Evolutionary conservation across 176 grass and related monocot genomes (phyloP).

Genomic region (Oryza meridionalis): DNA sequence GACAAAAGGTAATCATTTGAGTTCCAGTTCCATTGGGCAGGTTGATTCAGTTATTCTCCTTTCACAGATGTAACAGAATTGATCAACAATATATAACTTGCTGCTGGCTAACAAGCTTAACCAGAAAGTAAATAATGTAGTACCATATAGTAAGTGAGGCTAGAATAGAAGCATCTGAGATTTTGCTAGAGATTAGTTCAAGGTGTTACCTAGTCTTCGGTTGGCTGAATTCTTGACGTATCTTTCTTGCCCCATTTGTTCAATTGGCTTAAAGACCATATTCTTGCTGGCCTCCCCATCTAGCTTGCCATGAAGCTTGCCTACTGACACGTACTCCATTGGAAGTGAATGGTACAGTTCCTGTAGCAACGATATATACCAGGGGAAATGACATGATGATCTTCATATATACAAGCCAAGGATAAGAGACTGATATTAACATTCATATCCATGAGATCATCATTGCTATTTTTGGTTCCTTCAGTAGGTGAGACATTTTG

Average conservation of each 20-base stretch:
- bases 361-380: conserved; percentile 50
- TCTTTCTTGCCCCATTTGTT: conserved; percentile 95
- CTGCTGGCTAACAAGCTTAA: neutral
- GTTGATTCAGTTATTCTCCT: conserved; percentile 6
- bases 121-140: neutral
- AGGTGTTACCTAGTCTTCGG: conserved; percentile 80
- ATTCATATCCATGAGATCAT: conserved; percentile 88
- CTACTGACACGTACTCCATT: conserved; percentile 86
- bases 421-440: conserved; percentile 40
- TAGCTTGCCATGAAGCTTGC: conserved; percentile 85
- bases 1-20: conserved; percentile 14
- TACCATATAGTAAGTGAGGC: conserved; percentile 12
- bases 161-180: conserved; percentile 24
- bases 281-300: conserved; percentile 78
- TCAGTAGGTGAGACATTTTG: conserved; percentile 48
- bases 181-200: conserved; percentile 9
- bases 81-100: neutral
- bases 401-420: conserved; percentile 23
- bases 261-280: conserved; percentile 75
- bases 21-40: neutral
- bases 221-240: conserved; percentile 79
- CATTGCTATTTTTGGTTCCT: conserved; percentile 44
- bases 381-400: conserved; percentile 3
- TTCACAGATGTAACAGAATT: neutral
- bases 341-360: conserved; percentile 84